phyloP scores from a whole-genome alignment of 2,329 filamentous ascomycete genomes.

The Penicillium sp. region DNA sequence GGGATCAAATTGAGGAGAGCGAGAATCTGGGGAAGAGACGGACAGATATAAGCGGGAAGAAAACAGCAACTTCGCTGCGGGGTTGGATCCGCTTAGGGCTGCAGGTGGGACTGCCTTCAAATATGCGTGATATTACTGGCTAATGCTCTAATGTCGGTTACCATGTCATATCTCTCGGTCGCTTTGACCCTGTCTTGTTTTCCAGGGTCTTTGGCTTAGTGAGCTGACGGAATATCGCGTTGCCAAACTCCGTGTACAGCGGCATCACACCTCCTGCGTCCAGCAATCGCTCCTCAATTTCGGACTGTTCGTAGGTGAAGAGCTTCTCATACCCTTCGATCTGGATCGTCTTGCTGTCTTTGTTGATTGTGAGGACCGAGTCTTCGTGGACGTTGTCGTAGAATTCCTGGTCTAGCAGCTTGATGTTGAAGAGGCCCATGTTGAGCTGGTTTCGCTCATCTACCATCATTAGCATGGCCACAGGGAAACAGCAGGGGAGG shows the following conservation, averaged over 20 bases:
- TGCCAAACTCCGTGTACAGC: background rate
- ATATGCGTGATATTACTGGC: background rate
- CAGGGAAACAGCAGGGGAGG: background rate
- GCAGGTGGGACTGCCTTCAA: background rate
- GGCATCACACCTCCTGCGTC: background rate
- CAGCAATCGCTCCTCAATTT: background rate
- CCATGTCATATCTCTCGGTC: background rate
- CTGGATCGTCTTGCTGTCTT: background rate
- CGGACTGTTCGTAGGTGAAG: background rate
- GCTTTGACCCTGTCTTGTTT: background rate
- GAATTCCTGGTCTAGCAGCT: background rate
- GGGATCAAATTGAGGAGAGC: background rate
- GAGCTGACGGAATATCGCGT: background rate
- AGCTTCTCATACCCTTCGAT: background rate
- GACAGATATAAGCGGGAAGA: background rate
- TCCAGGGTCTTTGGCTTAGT: background rate
- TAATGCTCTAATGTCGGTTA: background rate
- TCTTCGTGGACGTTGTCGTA: background rate
- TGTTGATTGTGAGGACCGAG: background rate
- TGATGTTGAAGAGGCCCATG: background rate
- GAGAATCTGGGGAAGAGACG: background rate
- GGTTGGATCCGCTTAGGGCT: background rate
- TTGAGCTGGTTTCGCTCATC: background rate
- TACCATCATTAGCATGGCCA: background rate
- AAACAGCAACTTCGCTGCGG: background rate